Evolutionary conservation across 2,329 filamentous ascomycete species (phyloP).

Genomic region (Nemania sp.): DNA sequence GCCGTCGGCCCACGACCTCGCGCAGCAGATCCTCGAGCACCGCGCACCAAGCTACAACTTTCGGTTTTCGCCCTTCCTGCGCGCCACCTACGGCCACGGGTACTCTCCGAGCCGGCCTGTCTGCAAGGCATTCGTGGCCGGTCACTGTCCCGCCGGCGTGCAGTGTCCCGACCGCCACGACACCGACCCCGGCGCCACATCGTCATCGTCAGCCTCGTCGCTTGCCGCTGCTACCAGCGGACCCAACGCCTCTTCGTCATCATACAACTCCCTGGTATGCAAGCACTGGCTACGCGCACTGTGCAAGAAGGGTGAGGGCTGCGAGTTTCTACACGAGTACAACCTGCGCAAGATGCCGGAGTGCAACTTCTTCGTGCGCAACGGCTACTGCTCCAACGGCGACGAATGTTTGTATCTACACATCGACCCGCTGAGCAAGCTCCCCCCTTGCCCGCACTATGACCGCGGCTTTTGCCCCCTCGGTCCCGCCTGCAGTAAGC

Average conservation of each 20-base stretch:
- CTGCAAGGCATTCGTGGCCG: constrained; percentile 84
- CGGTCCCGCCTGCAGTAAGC: constrained; percentile 83
- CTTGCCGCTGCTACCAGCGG: constrained; percentile 12
- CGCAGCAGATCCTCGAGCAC: constrained; percentile 59
- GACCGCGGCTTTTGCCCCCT: constrained; percentile 93
- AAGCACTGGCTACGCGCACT: constrained; percentile 98
- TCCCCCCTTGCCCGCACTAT: constrained; percentile 86
- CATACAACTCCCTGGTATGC: constrained; percentile 85
- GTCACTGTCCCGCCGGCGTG: constrained; percentile 83
- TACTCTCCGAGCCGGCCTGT: constrained; percentile 76
- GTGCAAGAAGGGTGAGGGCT: constrained; percentile 95
- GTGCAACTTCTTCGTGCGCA: constrained; percentile 93
- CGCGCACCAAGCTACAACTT: constrained; percentile 66
- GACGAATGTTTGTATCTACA: constrained; percentile 95
- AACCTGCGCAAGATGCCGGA: constrained; percentile 98
- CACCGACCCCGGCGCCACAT: not conserved
- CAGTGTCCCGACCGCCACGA: constrained; percentile 82
- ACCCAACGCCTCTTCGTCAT: constrained; percentile 42
- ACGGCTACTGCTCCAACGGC: constrained; percentile 93
- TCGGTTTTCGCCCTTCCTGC: constrained; percentile 83
- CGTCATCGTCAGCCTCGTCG: not conserved
- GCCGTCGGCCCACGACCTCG: constrained; percentile 39
- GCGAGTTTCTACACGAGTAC: constrained; percentile 98
- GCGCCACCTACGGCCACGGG: constrained; percentile 80
- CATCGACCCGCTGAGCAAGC: constrained; percentile 78